Percentiles rank a stretch among this genome's conserved stretches.
These are phyloP conservation scores for Russula sp. DNA, from an alignment of 768 basidiomycete genomes.

Conservation along the genomic window DNA sequence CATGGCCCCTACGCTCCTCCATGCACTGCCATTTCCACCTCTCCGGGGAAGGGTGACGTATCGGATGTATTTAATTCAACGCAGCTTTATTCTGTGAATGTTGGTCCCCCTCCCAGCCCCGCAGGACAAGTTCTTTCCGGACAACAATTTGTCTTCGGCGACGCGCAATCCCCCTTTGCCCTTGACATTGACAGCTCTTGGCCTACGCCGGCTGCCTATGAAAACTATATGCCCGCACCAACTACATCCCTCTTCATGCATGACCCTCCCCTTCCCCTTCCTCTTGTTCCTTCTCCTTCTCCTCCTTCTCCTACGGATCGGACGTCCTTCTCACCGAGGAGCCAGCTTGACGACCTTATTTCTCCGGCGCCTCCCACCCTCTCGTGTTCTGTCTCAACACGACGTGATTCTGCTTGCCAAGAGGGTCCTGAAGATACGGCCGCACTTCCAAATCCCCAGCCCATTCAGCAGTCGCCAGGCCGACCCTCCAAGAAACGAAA, in stretches of 20 bases:
- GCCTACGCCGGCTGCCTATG: background rate
- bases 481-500: conserved; percentile 3
- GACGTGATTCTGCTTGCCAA: background rate
- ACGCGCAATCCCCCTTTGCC: background rate
- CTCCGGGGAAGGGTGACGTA: background rate
- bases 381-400: background rate
- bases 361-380: background rate
- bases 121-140: background rate
- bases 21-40: background rate
- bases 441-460: background rate
- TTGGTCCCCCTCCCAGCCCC: background rate
- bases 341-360: background rate
- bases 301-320: background rate
- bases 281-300: background rate
- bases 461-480: background rate
- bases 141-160: conserved; percentile 3
- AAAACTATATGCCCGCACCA: background rate
- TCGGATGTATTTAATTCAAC: conserved; percentile 1
- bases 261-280: background rate
- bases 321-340: background rate
- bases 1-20: background rate
- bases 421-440: background rate
- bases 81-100: conserved; percentile 2
- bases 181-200: background rate
- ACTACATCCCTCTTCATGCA: background rate